A percentile compares a stretch with the other conserved stretches of the same genome.
phyloP scores from a whole-genome alignment of 345 rosid species.

The Brassica incana region DNA sequence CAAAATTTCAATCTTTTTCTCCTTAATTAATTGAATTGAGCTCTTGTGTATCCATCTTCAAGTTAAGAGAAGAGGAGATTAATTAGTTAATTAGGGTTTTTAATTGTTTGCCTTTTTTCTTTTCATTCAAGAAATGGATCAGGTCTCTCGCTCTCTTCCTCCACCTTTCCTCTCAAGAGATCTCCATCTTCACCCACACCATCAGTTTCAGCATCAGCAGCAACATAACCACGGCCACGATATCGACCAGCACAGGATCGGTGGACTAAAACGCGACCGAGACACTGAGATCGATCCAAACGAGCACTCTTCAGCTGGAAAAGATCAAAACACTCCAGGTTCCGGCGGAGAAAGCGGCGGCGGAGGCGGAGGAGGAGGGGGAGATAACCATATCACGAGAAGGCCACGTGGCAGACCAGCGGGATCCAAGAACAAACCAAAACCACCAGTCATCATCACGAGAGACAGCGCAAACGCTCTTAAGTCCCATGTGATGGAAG shows the following conservation, averaged over 20 bases:
- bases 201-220: slow-evolving; percentile 10
- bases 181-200: slow-evolving; percentile 35
- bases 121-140: slow-evolving; percentile 52
- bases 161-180: slow-evolving; percentile 4
- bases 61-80: slow-evolving; percentile 27
- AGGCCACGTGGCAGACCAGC: slow-evolving; percentile 79
- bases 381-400: slow-evolving; percentile 41
- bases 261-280: slow-evolving; percentile 61
- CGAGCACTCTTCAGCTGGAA: slow-evolving; percentile 24
- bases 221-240: not conserved
- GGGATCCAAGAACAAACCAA: slow-evolving; percentile 85
- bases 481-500: slow-evolving; percentile 76
- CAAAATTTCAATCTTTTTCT: not conserved
- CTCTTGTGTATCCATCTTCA: slow-evolving; percentile 11
- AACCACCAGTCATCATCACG: slow-evolving; percentile 79
- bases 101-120: not conserved
- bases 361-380: slow-evolving; percentile 9
- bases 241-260: slow-evolving; percentile 34
- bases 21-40: not conserved
- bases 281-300: slow-evolving; percentile 33
- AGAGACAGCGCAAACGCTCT: slow-evolving; percentile 83
- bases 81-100: slow-evolving; percentile 32
- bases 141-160: slow-evolving; percentile 54
- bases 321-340: slow-evolving; percentile 30
- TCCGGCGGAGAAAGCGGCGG: not conserved